Evolutionary conservation across 108 stramenopile species (phyloP), one percentile per base, ranked within the genome.

Genomic region (Stephanodiscus triporus): DNA sequence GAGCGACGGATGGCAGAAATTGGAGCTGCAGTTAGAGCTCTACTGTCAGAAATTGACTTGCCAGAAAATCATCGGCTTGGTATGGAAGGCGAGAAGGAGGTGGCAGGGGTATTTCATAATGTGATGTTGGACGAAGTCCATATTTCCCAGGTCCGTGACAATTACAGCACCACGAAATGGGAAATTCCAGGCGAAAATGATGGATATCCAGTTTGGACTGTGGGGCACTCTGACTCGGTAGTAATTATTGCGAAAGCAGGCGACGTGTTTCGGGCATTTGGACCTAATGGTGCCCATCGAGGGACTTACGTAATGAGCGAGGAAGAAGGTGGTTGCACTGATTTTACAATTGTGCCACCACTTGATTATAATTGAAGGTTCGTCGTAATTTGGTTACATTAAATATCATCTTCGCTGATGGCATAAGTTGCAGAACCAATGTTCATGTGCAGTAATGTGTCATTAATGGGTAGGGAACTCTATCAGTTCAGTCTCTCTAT

Each of bases 401-500:
- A 24, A 7, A 22, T 19, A 53, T 26, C 4, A 6, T 27, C 4
- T 51, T 27, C 26, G 11, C 26, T 26, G 23, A 27, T 51, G 51
- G 56, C 56, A 55, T 1, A 24, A 55, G 22, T 23, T 55, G 22
- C 54, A 55, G 54, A 55, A 49, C 54, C 23, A 23, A 55, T 55
- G 54, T 10, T 4, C 20, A 55, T 55, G 54, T 10, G 24, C 20
- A 17, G 11, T 32, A 24, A 57, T 57, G 17, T 24, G 24, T 53
- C 23, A 53, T 3, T 49, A 7, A 6, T 54, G 16, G 23, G 9
- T n/a, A n/a, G 53, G 9, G 16, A 45, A 16, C 14, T 19, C 32
- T 64, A 37, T 80, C 67, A 88, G 51, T 19, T 72, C 49, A 99
- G 63, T 60, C 97, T 91, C 85, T 99, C 98, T 58, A 99, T 78